These are phyloP conservation scores for Raffaelea albimanens DNA, from an alignment of 2,329 filamentous ascomycete genomes.

Conservation along the genomic window DNA sequence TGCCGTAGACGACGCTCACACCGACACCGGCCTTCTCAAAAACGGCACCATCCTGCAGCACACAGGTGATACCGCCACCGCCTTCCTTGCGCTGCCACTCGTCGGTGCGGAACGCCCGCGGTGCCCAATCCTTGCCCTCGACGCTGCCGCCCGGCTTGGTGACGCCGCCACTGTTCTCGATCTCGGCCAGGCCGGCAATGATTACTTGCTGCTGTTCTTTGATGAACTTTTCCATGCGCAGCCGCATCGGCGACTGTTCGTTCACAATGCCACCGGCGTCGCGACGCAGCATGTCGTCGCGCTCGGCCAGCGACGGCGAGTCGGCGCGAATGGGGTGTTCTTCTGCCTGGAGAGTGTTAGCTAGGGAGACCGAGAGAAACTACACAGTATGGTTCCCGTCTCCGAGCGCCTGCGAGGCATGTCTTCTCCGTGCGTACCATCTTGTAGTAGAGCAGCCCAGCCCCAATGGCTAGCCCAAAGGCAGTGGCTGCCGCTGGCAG, in stretches of 20 bases:
- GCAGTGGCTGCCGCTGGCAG: background rate
- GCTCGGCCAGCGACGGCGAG: constrained; percentile 66
- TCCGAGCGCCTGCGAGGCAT: no score
- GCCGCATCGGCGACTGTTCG: constrained; percentile 80
- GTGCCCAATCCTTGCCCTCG: constrained; percentile 23
- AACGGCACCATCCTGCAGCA: constrained; percentile 90
- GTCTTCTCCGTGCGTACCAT: no score
- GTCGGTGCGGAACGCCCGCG: constrained; percentile 59
- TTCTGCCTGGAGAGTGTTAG: constrained; percentile 27
- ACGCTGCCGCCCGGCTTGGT: constrained; percentile 3
- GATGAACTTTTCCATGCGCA: constrained; percentile 96
- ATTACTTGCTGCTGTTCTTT: constrained; percentile 87
- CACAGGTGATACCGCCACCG: constrained; percentile 87
- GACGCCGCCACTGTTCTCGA: constrained; percentile 27
- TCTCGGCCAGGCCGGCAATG: constrained; percentile 67
- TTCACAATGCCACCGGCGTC: constrained; percentile 57
- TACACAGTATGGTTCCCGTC: no score
- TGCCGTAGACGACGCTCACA: constrained; percentile 89
- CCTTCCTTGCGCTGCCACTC: constrained; percentile 82
- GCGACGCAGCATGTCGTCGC: constrained; percentile 72
- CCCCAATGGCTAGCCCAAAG: constrained; percentile 6
- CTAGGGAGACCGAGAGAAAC: background rate
- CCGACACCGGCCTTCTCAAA: constrained; percentile 98
- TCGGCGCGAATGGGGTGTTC: constrained; percentile 45
- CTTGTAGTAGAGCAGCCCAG: background rate